Base-by-base conservation (phyloP, 2,329 filamentous ascomycete species). In the Cryoendolithus antarcticus region DNA sequence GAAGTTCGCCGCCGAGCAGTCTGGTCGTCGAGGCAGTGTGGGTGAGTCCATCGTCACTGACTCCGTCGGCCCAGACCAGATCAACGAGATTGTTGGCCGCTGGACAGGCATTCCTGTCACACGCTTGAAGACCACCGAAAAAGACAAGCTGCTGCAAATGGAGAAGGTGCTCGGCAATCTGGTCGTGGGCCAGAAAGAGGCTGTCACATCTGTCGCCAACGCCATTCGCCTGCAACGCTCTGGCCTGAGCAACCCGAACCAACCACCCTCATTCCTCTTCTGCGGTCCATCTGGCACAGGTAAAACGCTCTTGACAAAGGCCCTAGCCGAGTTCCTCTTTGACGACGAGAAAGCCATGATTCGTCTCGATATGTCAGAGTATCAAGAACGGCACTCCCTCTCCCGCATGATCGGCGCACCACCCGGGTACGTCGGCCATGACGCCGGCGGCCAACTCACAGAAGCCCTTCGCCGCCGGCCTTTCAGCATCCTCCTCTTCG, bases 91-190 rank as follows among this genome's bases (percentile, higher is more conserved):
- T 45, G 91, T 98, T 38, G 82, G 83, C 39, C 80, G 86, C 44
- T 95, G 88, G 85, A 98, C 91, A n/a, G 91, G 91, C 47, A 98
- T 98, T 51, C 91, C 91, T 1, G 86, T 98, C 43, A 96, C 86
- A 4, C 75, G 89, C 45, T 77, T 98, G 31, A 89, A 83, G 67
- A 95, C 91, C 0, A 83, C 86, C 0, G 91, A 98, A 65, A 96
- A 94, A 66, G 91, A 98, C 61, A 96, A 96, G 70, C 73, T 98
- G n/a, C 74, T 98, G 47, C 74, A 93, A 55, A 98, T 98, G 91
- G 91, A 98, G 65, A 82, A 76, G 55, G 79, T 81, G 34, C 77
- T 98, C 5, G 69, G 75, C 48, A 82, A 86, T 60, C 66, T 93
- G 15, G 91, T 98, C 11, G 79, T 98, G 38, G 91, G 91, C 37